Evolutionary conservation across 306 rosid species (phyloP).

Genomic region (Castanea sativa): DNA sequence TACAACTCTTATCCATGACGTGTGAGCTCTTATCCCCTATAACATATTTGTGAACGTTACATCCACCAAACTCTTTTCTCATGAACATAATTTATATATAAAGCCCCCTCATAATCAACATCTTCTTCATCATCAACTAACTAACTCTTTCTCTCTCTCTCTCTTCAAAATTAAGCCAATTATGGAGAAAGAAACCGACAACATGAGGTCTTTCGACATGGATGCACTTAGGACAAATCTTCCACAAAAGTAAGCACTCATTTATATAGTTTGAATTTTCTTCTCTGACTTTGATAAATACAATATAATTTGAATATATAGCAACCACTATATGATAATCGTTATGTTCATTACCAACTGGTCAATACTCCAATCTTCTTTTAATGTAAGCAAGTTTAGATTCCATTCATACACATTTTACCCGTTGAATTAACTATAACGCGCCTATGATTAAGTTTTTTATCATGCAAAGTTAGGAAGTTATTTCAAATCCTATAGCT

Average conservation of each 20-base stretch:
- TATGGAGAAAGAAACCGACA: conserved; percentile 54
- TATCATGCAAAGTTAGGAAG: not conserved
- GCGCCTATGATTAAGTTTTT: too few relatives aligned
- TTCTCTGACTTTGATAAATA: too few relatives aligned
- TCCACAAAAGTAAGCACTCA: conserved; percentile 54
- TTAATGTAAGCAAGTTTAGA: too few relatives aligned
- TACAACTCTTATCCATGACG: not conserved
- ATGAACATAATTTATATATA: not conserved
- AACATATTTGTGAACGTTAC: conserved; percentile 10
- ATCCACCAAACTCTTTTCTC: not conserved
- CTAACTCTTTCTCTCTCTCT: not conserved
- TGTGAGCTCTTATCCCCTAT: conserved; percentile 24
- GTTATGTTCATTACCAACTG: too few relatives aligned
- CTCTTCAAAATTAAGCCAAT: conserved; percentile 4
- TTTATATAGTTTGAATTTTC: not conserved
- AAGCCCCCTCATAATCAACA: not conserved
- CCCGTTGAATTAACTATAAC: too few relatives aligned
- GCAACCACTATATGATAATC: too few relatives aligned
- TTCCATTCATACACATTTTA: too few relatives aligned
- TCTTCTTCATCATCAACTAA: not conserved
- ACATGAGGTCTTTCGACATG: conserved; percentile 54
- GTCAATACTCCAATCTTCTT: too few relatives aligned
- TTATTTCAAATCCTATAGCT: not conserved
- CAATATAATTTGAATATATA: too few relatives aligned
- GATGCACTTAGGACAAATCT: conserved; percentile 57